phyloP scores from a whole-genome alignment of 2,329 filamentous ascomycete genomes.

The Allantophomopsis cytisporea region DNA sequence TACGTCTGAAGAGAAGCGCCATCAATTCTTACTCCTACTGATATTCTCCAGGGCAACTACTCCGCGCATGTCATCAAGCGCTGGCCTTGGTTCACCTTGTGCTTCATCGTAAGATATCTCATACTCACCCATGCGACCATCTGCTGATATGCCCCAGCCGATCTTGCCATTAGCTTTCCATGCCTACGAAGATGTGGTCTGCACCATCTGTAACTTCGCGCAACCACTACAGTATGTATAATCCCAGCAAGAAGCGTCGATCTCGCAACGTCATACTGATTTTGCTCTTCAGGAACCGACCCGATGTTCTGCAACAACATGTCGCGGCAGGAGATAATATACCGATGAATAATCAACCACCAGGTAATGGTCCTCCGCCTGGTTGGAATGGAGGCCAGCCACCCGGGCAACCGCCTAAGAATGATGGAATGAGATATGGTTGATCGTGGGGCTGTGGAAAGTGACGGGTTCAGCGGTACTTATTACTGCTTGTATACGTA shows the following conservation, averaged over 20 bases:
- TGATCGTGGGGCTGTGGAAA: constrained; percentile 2
- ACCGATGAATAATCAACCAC: constrained; percentile 13
- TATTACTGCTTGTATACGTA: too few species aligned
- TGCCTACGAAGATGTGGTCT: constrained; percentile 56
- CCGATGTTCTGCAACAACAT: constrained; percentile 15
- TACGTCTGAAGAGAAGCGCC: constrained; percentile 7
- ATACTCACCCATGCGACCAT: constrained; percentile 5
- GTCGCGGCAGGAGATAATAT: constrained; percentile 8
- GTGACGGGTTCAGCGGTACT: not conserved
- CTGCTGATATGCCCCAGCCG: constrained; percentile 30
- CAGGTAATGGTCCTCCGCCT: constrained; percentile 6
- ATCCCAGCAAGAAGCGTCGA: not conserved
- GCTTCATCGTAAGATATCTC: constrained; percentile 44
- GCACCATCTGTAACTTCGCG: constrained; percentile 64
- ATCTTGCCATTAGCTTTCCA: constrained; percentile 57
- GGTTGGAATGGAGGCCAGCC: constrained; percentile 13
- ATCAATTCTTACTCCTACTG: constrained; percentile 1
- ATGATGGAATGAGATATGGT: constrained; percentile 16
- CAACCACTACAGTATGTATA: constrained; percentile 39
- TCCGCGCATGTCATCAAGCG: constrained; percentile 45
- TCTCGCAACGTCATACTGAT: not conserved
- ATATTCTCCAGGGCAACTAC: constrained; percentile 35
- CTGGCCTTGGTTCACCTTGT: constrained; percentile 67
- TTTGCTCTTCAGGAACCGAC: constrained; percentile 9
- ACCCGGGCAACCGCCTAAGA: constrained; percentile 9